These are phyloP conservation scores for Leccinum obscurum DNA, from an alignment of 768 basidiomycete genomes.

Conservation along the genomic window DNA sequence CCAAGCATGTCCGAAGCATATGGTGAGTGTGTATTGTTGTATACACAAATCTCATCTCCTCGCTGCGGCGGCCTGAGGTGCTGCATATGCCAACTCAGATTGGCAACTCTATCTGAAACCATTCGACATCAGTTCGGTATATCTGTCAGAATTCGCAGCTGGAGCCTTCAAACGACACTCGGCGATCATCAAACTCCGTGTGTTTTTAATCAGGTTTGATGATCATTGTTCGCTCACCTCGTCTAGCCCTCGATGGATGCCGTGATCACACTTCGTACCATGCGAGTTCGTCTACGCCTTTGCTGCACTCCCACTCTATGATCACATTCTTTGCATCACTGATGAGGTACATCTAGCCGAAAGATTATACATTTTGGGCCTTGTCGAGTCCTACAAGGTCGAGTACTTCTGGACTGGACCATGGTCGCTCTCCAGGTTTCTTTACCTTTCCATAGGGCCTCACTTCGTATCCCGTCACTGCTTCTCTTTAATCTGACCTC, in stretches of 20 bases:
- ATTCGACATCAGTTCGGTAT: too few relatives aligned
- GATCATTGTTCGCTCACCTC: neutral
- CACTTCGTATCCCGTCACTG: neutral
- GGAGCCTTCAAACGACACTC: neutral
- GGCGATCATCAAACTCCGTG: neutral
- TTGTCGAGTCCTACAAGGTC: too few relatives aligned
- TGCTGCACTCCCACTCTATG: conserved; percentile 3
- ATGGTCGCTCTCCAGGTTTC: conserved; percentile 1
- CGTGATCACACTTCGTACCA: neutral
- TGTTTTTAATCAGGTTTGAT: too few relatives aligned
- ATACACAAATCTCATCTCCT: too few relatives aligned
- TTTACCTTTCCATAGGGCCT: conserved; percentile 1
- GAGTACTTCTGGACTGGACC: too few relatives aligned
- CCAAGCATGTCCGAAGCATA: too few relatives aligned
- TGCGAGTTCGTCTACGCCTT: neutral
- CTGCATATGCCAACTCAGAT: too few relatives aligned
- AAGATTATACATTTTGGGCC: neutral
- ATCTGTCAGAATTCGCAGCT: too few relatives aligned
- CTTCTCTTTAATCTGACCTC: neutral
- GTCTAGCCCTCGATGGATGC: neutral
- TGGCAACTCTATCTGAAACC: too few relatives aligned
- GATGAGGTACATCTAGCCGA: conserved; percentile 1
- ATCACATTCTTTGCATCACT: conserved; percentile 1
- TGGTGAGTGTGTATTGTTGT: too few relatives aligned
- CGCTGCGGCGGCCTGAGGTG: too few relatives aligned